Evolutionary conservation across 2,329 filamentous ascomycete genomes (phyloP), one percentile per base, ranked within the genome.

Genomic region (Cordyceps pruinosa): DNA sequence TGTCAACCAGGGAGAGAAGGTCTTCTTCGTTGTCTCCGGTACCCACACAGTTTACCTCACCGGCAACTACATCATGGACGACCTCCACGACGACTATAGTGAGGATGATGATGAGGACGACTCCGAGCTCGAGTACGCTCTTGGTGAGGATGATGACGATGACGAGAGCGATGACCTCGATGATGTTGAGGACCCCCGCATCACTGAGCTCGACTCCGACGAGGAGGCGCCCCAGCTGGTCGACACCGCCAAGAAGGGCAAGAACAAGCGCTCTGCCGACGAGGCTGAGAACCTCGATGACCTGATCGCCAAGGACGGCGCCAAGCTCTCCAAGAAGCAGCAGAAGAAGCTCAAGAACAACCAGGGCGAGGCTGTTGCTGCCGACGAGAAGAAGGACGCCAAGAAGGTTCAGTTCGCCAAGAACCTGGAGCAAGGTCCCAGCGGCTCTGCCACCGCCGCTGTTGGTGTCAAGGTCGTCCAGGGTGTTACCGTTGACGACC

Each of bases 381-480:
- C 77, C 45, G 82, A 86, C 66, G 77, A 83, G 60, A 64, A 70
- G 60, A 84, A 84, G 80, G 77, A 79, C 58, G 88, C 89, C 73
- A 97, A 97, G 85, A 97, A 97, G 81, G 94, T 99, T 60, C 90
- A 96, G 74, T 99, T 99, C 72, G 93, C 94, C 70, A 97, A 97
- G 83, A 92, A 97, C 75, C 90, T 99, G 61, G 94, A 97, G 80
- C 91, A 96, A 75, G 94, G 94, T 59, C 94, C 94, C 62, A 95
- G 91, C 44, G 85, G 86, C 63, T 86, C 89, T 58, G 76, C 82
- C 64, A 73, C 73, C 66, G 78, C 79, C 56, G 74, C 82, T 35
- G 76, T 86, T 49, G 84, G 87, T 61, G 81, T 90, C 68, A 94
- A 90, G 79, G 84, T 84, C 58, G 85, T 97, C 57, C 82, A 92